Evolutionary conservation across 2,329 filamentous ascomycete species (phyloP), one percentile per base, ranked within the genome.

Genomic region (Stemphylium vesicarium): DNA sequence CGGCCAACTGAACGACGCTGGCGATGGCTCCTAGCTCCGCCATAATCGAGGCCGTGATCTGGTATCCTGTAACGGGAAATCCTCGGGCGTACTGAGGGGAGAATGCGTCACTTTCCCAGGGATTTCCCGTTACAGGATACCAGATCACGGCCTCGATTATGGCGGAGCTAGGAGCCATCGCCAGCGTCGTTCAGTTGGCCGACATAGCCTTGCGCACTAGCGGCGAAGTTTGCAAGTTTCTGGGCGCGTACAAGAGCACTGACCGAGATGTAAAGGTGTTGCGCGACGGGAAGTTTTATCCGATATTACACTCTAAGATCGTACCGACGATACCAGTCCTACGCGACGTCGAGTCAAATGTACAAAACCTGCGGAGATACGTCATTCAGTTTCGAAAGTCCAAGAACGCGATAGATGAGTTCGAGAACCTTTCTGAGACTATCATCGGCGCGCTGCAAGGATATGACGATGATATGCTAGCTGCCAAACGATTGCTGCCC

Each of bases 131-230:
- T 22, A 4, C 20, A 4, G 20, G 20, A 22, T 22, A 22, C 20
- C 6, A 22, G 20, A 22, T 22, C 20, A 22, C 4, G 15, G 15
- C 16, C 24, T n/a, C 26, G 11, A 11, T 1, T 41, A 49, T 49
- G 46, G 46, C 46, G 4, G 38, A 49, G 31, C 37, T 49, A 7
- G 46, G 29, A 16, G 18, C 46, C 7, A 15, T 41, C 5, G 46
- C 37, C 12, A 49, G 37, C 33, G 36, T 41, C 4, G 37, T 49
- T 16, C 37, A 49, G 37, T 18, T 49, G 12, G 37, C 31, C 13
- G 29, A 49, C 16, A 18, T 49, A 33, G 46, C 46, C 18, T 41
- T 49, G 46, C 46, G 46, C 8, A 38, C 35, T 3, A 49, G 46
- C 31, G 18, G 37, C 20, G 37, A 49, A 22, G 26, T 49, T 31